phyloP scores from a whole-genome alignment of 2,329 filamentous ascomycete genomes.

The Calonectria ilicicola region DNA sequence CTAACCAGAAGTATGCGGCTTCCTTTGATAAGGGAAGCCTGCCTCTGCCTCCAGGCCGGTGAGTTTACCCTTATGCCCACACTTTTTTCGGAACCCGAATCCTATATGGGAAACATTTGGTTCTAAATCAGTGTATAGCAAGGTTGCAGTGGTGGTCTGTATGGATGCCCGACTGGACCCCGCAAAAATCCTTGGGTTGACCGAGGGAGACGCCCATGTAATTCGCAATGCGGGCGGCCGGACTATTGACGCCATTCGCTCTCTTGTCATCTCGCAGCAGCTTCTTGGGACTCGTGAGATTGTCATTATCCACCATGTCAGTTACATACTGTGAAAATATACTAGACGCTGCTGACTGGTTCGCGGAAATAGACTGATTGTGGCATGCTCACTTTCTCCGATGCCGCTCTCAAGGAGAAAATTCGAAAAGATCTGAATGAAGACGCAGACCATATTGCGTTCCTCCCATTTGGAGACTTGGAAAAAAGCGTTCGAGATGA shows the following conservation, averaged over 20 bases:
- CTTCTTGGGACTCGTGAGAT: conserved; percentile 82
- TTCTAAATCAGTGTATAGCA: conserved; percentile 33
- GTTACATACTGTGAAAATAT: neutral
- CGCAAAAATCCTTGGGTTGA: conserved; percentile 32
- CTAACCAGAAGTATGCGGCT: conserved; percentile 35
- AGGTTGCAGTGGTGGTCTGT: conserved; percentile 71
- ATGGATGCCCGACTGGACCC: conserved; percentile 84
- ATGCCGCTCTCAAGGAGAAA: conserved; percentile 64
- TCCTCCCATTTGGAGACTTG: conserved; percentile 73
- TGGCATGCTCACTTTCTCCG: conserved; percentile 75
- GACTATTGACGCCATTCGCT: conserved; percentile 77
- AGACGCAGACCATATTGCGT: conserved; percentile 67
- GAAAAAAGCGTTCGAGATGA: conserved; percentile 75
- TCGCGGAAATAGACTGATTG: conserved; percentile 48
- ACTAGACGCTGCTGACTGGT: neutral
- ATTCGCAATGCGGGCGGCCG: conserved; percentile 80
- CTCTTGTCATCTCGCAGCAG: conserved; percentile 82
- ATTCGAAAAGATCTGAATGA: conserved; percentile 70
- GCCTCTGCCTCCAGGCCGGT: conserved; percentile 40
- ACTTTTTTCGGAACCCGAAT: neutral
- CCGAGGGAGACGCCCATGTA: conserved; percentile 79
- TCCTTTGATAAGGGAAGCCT: conserved; percentile 38
- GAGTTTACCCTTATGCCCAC: neutral
- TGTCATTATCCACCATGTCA: conserved; percentile 75
- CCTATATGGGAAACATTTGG: neutral